Evolutionary conservation across 352 stramenopile species (phyloP).

Genomic region (Pythium plurisporium): DNA sequence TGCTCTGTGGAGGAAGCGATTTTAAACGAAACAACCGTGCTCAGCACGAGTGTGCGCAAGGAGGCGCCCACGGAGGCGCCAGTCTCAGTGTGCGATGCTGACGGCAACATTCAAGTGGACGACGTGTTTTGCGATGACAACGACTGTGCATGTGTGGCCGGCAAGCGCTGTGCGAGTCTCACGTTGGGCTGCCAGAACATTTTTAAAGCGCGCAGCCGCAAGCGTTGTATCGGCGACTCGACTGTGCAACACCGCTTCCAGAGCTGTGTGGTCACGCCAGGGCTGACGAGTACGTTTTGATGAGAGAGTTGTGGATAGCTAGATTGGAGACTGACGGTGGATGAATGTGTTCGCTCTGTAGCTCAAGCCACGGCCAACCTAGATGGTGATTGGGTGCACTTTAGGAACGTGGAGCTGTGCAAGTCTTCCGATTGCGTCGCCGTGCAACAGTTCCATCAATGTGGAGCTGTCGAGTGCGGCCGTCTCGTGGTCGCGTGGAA

Average conservation of each 20-base stretch:
- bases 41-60: constrained; percentile 10
- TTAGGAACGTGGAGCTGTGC: constrained; percentile 50
- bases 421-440: constrained; percentile 57
- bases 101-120: constrained; percentile 65
- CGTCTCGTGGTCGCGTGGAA: constrained; percentile 68
- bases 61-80: neutral
- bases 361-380: constrained; percentile 46
- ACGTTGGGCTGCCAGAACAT: constrained; percentile 64
- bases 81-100: constrained; percentile 49
- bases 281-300: constrained; percentile 48
- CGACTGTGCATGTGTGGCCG: constrained; percentile 48
- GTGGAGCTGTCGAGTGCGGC: constrained; percentile 60
- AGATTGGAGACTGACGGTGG: too few relatives aligned
- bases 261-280: constrained; percentile 41
- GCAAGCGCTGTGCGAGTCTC: constrained; percentile 55
- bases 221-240: constrained; percentile 55
- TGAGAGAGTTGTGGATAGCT: too few relatives aligned
- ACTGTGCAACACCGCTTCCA: constrained; percentile 46
- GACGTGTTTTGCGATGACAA: constrained; percentile 74
- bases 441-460: constrained; percentile 56
- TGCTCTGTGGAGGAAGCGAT: constrained; percentile 29
- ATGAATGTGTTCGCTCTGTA: too few relatives aligned
- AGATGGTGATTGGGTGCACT: constrained; percentile 62
- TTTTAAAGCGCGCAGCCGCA: constrained; percentile 62
- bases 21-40: constrained; percentile 13